Percentiles rank a stretch among this genome's conserved stretches.
These are phyloP conservation scores for Aureobasidium melanogenum DNA, from an alignment of 2,329 filamentous ascomycete species.

Conservation along the genomic window DNA sequence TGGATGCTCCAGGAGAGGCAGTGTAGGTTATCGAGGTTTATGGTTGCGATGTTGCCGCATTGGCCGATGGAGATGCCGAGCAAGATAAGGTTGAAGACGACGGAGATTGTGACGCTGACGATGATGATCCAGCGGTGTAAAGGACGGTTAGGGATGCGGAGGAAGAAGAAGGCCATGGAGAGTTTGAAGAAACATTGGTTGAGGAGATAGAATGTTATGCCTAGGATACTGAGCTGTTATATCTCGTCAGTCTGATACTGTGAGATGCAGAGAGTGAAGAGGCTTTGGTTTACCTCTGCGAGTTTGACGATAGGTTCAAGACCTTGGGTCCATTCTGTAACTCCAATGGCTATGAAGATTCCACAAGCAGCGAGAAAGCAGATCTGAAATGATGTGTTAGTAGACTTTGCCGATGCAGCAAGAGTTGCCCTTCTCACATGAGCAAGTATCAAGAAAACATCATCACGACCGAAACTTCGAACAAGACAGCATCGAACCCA, in stretches of 20 bases:
- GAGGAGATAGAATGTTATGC: constrained; percentile 10
- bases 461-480: background rate
- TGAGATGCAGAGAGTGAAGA: too few species aligned
- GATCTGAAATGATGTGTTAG: background rate
- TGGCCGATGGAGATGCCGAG: constrained; percentile 12
- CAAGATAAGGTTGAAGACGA: constrained; percentile 11
- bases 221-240: background rate
- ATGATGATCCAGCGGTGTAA: constrained; percentile 11
- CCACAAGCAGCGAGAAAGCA: constrained; percentile 11
- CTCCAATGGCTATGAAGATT: constrained; percentile 4
- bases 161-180: constrained; percentile 13
- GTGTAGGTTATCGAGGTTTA: background rate
- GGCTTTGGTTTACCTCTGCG: background rate
- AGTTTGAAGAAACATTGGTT: constrained; percentile 14
- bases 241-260: too few species aligned
- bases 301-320: background rate
- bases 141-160: constrained; percentile 1
- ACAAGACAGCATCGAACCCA: background rate
- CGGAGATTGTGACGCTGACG: background rate
- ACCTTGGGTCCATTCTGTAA: constrained; percentile 8
- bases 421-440: background rate
- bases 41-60: constrained; percentile 10
- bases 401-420: background rate
- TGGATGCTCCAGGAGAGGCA: constrained; percentile 12
- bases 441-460: background rate